Percentiles rank a stretch among this genome's conserved stretches.
Evolutionary conservation across 257 asterid genomes (phyloP).

Genomic region (Solanum medicagineum): DNA sequence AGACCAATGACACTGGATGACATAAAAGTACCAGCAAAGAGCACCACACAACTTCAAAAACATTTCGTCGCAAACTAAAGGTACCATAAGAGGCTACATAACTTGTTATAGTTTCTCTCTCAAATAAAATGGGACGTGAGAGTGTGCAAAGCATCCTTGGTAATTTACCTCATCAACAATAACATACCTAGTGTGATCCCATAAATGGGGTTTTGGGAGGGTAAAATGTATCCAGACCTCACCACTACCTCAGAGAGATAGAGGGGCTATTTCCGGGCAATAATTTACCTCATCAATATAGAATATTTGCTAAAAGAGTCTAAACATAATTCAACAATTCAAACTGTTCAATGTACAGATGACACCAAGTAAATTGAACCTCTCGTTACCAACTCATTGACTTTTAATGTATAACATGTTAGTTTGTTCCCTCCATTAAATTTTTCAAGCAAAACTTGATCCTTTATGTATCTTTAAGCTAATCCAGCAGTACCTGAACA

Average conservation of each 20-base stretch:
- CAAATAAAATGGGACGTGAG: neutral
- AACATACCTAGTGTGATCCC: no score
- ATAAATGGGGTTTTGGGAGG: no score
- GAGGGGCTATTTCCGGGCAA: neutral
- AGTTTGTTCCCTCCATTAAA: neutral
- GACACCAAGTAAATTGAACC: neutral
- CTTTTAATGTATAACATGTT: neutral
- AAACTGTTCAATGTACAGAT: neutral
- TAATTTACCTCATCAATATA: neutral
- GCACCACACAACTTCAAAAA: neutral
- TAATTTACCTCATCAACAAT: neutral
- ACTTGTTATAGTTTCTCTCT: neutral
- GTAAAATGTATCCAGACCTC: no score
- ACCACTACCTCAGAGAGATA: no score
- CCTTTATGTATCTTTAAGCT: neutral
- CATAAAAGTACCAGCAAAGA: neutral
- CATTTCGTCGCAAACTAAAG: neutral
- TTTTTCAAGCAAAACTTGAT: neutral
- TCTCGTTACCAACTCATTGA: neutral
- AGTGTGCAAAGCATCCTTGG: neutral
- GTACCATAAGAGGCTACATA: neutral
- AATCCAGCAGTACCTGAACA: conserved; percentile 3
- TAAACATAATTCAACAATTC: neutral
- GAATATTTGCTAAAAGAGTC: neutral
- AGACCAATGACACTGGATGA: neutral